Evolutionary conservation across 495 filamentous ascomycete genomes (phyloP).

Genomic region (Eremomyces bilateralis): DNA sequence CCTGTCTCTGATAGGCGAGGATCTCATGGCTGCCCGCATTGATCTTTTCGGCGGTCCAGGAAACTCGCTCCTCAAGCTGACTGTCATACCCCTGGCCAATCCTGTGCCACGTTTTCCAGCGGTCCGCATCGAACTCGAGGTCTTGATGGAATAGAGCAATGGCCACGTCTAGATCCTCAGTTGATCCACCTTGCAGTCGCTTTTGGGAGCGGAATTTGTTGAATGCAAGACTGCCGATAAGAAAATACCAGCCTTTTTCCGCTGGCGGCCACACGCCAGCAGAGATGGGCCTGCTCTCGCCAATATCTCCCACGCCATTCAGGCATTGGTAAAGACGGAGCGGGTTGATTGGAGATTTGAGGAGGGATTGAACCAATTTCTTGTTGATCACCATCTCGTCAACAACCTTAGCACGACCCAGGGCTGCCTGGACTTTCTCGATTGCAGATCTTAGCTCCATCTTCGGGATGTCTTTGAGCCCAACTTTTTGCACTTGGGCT

Average conservation of each 20-base stretch:
- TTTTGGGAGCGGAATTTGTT: constrained; percentile 71
- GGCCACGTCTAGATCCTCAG: constrained; percentile 69
- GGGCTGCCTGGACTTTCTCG: constrained; percentile 66
- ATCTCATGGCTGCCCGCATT: constrained; percentile 61
- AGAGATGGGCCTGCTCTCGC: background rate
- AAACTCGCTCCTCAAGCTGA: constrained; percentile 74
- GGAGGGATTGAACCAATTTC: constrained; percentile 48
- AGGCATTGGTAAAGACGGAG: constrained; percentile 57
- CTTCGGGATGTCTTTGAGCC: constrained; percentile 78
- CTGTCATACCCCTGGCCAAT: constrained; percentile 80
- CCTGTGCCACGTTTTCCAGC: constrained; percentile 94
- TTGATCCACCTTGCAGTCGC: constrained; percentile 49
- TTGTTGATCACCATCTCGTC: constrained; percentile 52
- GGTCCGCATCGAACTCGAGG: constrained; percentile 59
- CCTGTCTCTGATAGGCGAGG: constrained; percentile 49
- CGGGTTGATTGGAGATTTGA: constrained; percentile 65
- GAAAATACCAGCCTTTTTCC: constrained; percentile 76
- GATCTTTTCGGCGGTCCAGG: constrained; percentile 91
- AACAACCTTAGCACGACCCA: constrained; percentile 41
- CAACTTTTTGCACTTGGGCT: constrained; percentile 55
- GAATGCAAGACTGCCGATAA: constrained; percentile 70
- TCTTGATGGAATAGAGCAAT: constrained; percentile 66
- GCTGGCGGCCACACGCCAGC: constrained; percentile 30
- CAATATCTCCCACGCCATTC: constrained; percentile 41
- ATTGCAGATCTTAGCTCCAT: constrained; percentile 71